Evolutionary conservation across 345 rosid genomes (phyloP), one percentile per base, ranked within the genome.

Genomic region (Corchorus capsularis): DNA sequence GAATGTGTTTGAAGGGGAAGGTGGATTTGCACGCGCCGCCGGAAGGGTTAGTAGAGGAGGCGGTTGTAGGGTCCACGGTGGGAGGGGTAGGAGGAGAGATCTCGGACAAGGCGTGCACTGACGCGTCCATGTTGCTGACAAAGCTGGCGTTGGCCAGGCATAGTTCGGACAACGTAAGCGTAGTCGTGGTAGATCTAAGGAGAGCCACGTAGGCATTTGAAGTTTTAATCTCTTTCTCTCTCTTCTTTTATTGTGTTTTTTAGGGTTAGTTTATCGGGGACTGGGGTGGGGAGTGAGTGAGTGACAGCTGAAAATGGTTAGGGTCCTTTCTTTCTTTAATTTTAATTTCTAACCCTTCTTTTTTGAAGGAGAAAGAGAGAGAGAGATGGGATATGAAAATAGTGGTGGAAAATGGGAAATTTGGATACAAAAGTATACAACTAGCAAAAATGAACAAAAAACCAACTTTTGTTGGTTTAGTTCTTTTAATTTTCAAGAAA

Each of bases 91-190:
- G 37, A 35, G 84, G 73, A 82, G 86, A 80, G 74, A 81, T 32
- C 80, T 53, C 78, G 78, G 92, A 91, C 81, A 83, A 79, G 81
- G 86, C 87, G 9, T 90, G 96, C 79, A 76, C 87, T 56, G 95
- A 91, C 69, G 97, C 97, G 34, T 88, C 97, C 5, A 78, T 84
- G 77, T 70, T 90, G 83, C 81, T 91, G 79, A 89, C 94, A 63
- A 89, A 90, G 84, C 81, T 93, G 78, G 94, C 98, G 6, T 79
- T 94, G 80, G 93, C 93, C 2, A 87, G 93, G 82, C 92, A 85
- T 22, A 91, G 92, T 61, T 50, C 87, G 16, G 98, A 94, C 86
- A 94, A 94, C 81, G 90, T 94, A 55, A 94, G 94, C 77, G 96
- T 94, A 2, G 86, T 94, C 7, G 94, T 91, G 80, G 89, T 94